Percentiles rank a stretch among this genome's conserved stretches.
These are phyloP conservation scores for Biscutella laevigata DNA, from an alignment of 441 rosid species.

Conservation along the genomic window DNA sequence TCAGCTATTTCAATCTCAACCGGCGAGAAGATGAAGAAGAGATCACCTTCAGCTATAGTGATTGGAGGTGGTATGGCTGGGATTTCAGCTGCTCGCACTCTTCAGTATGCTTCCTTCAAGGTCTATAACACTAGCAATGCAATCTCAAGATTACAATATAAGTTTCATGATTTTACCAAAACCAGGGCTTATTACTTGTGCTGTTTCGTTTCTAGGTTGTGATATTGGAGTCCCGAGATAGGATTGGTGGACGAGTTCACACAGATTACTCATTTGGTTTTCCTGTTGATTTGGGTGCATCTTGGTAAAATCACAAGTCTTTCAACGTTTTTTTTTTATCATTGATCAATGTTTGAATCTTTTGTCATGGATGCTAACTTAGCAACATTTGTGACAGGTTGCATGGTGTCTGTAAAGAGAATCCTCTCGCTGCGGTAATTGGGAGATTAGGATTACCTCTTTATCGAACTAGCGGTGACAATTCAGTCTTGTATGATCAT, in stretches of 20 bases:
- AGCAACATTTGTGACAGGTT: conserved; percentile 40
- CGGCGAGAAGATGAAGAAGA: conserved; percentile 35
- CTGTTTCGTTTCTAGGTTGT: conserved; percentile 44
- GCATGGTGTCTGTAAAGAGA: conserved; percentile 92
- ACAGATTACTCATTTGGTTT: conserved; percentile 86
- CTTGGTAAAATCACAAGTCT: conserved; percentile 45
- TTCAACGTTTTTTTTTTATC: neutral
- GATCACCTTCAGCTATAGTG: conserved; percentile 70
- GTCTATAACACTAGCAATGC: conserved; percentile 24
- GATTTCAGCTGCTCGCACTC: conserved; percentile 81
- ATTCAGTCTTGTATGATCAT: conserved; percentile 90
- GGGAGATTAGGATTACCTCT: conserved; percentile 84
- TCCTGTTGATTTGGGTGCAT: conserved; percentile 92
- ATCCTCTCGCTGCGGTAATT: conserved; percentile 84
- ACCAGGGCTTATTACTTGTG: neutral
- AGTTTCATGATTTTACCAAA: neutral
- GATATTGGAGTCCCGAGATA: conserved; percentile 78
- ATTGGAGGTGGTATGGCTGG: conserved; percentile 90
- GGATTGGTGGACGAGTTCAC: conserved; percentile 83
- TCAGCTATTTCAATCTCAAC: conserved; percentile 44
- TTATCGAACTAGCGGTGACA: conserved; percentile 90
- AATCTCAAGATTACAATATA: neutral
- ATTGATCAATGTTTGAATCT: neutral
- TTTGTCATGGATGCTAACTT: neutral
- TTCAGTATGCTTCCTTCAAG: conserved; percentile 81